Evolutionary conservation across 495 filamentous ascomycete genomes (phyloP).

Genomic region (Mytilinidion resinicola): DNA sequence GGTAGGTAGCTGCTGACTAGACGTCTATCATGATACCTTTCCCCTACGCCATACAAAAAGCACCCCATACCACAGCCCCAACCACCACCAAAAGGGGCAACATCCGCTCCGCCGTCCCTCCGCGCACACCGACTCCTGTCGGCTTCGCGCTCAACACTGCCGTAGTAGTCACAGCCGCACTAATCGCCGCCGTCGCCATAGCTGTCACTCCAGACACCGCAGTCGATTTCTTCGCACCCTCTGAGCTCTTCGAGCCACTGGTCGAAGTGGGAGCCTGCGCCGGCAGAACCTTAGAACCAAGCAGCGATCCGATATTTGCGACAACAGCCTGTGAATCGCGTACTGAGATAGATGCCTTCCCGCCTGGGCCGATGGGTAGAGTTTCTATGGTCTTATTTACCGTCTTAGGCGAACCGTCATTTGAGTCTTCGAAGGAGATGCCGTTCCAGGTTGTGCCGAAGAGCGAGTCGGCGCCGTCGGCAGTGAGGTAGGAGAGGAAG

Average conservation of each 20-base stretch:
- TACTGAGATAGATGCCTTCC: conserved; percentile 23
- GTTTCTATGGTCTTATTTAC: conserved; percentile 14
- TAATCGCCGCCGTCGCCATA: not conserved
- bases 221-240: conserved; percentile 4
- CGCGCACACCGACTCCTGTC: not conserved
- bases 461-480: conserved; percentile 29
- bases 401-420: conserved; percentile 27
- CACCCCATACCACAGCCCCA: not conserved
- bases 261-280: not conserved
- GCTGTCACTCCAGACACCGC: not conserved
- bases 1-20: not conserved
- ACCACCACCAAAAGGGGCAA: not conserved
- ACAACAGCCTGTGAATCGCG: conserved; percentile 30
- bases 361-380: conserved; percentile 17
- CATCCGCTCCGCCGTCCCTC: not conserved
- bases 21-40: not conserved
- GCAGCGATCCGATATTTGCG: conserved; percentile 20
- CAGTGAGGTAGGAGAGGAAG: conserved; percentile 34
- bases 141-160: not conserved
- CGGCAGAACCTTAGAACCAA: conserved; percentile 16
- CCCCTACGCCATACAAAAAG: not conserved
- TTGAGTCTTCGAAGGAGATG: conserved; percentile 29
- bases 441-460: conserved; percentile 35
- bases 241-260: not conserved
- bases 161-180: conserved; percentile 14